phyloP scores from a whole-genome alignment of 192 early-diverging fungal species.

The Umbelopsis ramanniana region DNA sequence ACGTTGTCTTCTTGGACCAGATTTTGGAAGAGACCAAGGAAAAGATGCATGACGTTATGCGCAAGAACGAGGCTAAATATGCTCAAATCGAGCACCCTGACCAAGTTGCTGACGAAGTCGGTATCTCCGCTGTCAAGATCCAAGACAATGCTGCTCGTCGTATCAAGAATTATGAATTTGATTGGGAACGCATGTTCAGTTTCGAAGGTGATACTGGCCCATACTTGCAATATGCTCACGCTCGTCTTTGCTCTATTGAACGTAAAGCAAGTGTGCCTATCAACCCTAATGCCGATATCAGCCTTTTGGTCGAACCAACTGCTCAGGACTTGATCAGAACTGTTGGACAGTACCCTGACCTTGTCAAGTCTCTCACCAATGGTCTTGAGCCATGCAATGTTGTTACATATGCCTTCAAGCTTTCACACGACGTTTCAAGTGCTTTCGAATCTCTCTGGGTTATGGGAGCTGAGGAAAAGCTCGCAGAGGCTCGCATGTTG shows the following conservation, averaged over 20 bases:
- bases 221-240: constrained; percentile 98
- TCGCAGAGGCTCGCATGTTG: constrained; percentile 88
- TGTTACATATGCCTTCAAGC: constrained; percentile 83
- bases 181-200: constrained; percentile 89
- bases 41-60: constrained; percentile 91
- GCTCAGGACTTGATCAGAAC: constrained; percentile 76
- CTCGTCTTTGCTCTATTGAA: constrained; percentile 95
- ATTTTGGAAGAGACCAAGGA: constrained; percentile 87
- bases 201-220: constrained; percentile 99
- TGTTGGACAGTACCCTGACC: constrained; percentile 85
- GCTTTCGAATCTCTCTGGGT: constrained; percentile 82
- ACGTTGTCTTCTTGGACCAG: constrained; percentile 93
- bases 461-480: constrained; percentile 64
- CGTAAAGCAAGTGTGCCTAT: constrained; percentile 70
- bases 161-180: constrained; percentile 94
- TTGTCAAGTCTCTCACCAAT: constrained; percentile 67
- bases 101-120: constrained; percentile 82
- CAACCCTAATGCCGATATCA: constrained; percentile 68
- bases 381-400: constrained; percentile 85
- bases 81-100: constrained; percentile 83
- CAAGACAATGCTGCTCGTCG: constrained; percentile 92
- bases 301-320: constrained; percentile 68
- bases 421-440: constrained; percentile 80
- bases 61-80: constrained; percentile 86
- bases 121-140: constrained; percentile 90